Evolutionary conservation across 192 early-diverging fungal genomes (phyloP).

Genomic region (Phycomyces nitens): DNA sequence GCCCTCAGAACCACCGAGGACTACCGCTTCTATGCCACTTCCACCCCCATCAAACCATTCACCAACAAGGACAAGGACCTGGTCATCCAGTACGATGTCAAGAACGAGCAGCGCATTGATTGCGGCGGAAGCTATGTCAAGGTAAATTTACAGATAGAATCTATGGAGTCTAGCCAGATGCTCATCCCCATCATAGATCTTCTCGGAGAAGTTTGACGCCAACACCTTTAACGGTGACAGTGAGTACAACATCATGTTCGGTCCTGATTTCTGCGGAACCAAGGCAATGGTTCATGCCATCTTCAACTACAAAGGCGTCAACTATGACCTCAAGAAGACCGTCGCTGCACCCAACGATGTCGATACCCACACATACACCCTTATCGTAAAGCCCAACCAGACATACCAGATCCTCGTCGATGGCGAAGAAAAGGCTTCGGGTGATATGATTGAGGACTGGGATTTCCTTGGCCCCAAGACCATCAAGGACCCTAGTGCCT

Average conservation of each 20-base stretch:
- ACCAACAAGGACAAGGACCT: conserved; percentile 82
- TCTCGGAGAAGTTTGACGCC: conserved; percentile 78
- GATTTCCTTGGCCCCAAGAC: conserved; percentile 78
- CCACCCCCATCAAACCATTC: conserved; percentile 69
- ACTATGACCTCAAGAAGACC: conserved; percentile 75
- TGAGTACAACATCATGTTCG: conserved; percentile 79
- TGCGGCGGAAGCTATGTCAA: conserved; percentile 93
- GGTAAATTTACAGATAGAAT: conserved; percentile 43
- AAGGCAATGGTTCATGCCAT: conserved; percentile 94
- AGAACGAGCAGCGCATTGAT: conserved; percentile 87
- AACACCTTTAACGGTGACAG: conserved; percentile 81
- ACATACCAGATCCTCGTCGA: conserved; percentile 75
- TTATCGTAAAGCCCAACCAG: conserved; percentile 75
- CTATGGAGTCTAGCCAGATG: no score
- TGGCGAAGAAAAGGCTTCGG: conserved; percentile 73
- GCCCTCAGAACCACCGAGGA: conserved; percentile 83
- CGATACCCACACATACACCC: conserved; percentile 85
- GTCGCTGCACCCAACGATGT: conserved; percentile 72
- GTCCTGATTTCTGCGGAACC: conserved; percentile 91
- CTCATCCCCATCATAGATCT: conserved; percentile 42
- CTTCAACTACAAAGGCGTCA: conserved; percentile 89
- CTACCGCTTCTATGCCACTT: conserved; percentile 81
- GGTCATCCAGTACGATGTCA: conserved; percentile 87
- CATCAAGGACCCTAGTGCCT: conserved; percentile 74
- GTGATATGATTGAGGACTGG: conserved; percentile 76